Base-by-base conservation (phyloP, 2,329 filamentous ascomycete species). In the Colletotrichum truncatum region DNA sequence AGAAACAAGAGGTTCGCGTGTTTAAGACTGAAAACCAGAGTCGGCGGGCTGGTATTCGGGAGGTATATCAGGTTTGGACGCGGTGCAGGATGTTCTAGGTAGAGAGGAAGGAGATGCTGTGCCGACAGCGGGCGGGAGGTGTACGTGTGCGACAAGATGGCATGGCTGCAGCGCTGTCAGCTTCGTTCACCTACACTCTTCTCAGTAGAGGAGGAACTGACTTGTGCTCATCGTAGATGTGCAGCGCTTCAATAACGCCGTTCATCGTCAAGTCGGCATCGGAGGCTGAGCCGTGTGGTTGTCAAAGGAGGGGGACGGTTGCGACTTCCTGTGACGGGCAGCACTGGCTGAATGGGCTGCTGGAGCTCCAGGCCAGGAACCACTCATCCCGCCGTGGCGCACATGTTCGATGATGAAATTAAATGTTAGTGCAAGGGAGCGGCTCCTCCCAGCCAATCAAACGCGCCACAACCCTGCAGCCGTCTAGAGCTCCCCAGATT, bases 201-300 rank as follows among this genome's bases (percentile, higher is more conserved):
- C 14, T 43, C 25, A 36, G 25, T 10, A 4, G 10, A 14, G 10
- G 30, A 69, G 63, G 30, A 54, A 73, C 86, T 74, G 82, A 97
- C 94, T 94, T 93, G 81, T 94, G 89, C 84, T 98, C 94, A 87
- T 98, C 94, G 80, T 92, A 98, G 77, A 99, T 94, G 84, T 98
- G 95, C 74, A 99, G 85, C 76, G 95, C 96, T 84, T 98, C 95
- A 75, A 99, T 92, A 76, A 92, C 89, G 82, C 93, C 89, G 82
- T 87, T 93, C 92, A 94, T 95, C 77, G 79, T 89, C 77, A 63
- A 30, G 57, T 66, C 58, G 58, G 58, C 63, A 66, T 66, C 58
- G 62, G 61, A 65, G 62, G 57, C 57, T 51, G 75, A 67, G 69
- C 71, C 70, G 67, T 70, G 67, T 70, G 72, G 73, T 70, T 69